Evolutionary conservation across 768 basidiomycete genomes (phyloP).

Genomic region (Pleurotus citrinopileatus): DNA sequence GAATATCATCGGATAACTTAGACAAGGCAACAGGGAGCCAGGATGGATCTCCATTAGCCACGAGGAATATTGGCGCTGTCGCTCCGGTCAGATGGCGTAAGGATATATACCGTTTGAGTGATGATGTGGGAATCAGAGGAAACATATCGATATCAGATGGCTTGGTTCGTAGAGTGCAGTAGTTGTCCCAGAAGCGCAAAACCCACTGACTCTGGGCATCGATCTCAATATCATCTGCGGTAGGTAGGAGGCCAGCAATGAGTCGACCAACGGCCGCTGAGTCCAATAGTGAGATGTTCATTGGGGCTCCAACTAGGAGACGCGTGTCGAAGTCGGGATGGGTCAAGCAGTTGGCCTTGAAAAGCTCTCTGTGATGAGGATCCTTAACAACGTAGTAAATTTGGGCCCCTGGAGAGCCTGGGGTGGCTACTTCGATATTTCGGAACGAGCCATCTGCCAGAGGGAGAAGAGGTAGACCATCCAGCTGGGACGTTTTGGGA

Average conservation of each 20-base stretch:
- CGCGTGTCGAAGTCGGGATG: conserved; percentile 21
- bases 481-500: conserved; percentile 15
- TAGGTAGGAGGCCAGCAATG: conserved; percentile 10
- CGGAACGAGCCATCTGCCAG: conserved; percentile 31
- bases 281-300: background rate
- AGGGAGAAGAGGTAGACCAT: conserved; percentile 32
- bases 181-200: conserved; percentile 29
- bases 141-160: conserved; percentile 20
- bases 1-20: conserved; percentile 18
- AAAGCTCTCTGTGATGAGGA: conserved; percentile 19
- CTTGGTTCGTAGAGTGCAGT: conserved; percentile 11
- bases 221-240: conserved; percentile 5
- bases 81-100: conserved; percentile 21
- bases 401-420: conserved; percentile 4
- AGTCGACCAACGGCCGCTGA: background rate
- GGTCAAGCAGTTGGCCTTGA: conserved; percentile 23
- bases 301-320: conserved; percentile 14
- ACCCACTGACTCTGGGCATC: conserved; percentile 24
- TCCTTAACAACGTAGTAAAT: conserved; percentile 26
- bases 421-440: conserved; percentile 15
- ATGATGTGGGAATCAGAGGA: conserved; percentile 32
- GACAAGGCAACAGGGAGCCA: conserved; percentile 18
- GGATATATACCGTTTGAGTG: conserved; percentile 26
- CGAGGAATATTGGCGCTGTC: conserved; percentile 22
- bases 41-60: conserved; percentile 11